phyloP scores from a whole-genome alignment of 352 stramenopile species.

The Aphanomyces invadans region DNA sequence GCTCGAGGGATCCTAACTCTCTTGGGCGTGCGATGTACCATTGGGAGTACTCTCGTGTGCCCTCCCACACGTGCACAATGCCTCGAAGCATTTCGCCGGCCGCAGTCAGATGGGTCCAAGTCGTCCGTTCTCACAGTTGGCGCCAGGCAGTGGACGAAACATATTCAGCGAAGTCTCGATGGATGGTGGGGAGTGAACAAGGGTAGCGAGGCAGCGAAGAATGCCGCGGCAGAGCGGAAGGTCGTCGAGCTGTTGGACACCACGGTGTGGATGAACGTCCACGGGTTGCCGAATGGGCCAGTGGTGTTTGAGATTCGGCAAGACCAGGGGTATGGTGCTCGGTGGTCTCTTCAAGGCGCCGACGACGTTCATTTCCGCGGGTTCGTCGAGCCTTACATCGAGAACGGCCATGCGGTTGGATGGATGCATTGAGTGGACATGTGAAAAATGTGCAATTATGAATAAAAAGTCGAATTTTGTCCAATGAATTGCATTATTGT shows the following conservation, averaged over 20 bases:
- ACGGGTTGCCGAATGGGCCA: constrained; percentile 59
- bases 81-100: constrained; percentile 40
- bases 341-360: constrained; percentile 43
- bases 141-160: constrained; percentile 68
- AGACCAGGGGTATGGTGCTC: constrained; percentile 54
- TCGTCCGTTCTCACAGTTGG: constrained; percentile 49
- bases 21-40: constrained; percentile 54
- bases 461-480: too few relatives aligned
- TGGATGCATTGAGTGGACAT: constrained; percentile 47
- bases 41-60: constrained; percentile 39
- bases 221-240: constrained; percentile 42
- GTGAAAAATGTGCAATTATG: background rate
- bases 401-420: constrained; percentile 56
- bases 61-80: constrained; percentile 54
- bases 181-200: constrained; percentile 57
- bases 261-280: constrained; percentile 73
- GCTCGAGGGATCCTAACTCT: constrained; percentile 55
- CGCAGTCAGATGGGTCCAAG: constrained; percentile 30
- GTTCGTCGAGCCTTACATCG: constrained; percentile 80
- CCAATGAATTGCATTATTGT: too few relatives aligned
- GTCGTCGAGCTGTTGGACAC: constrained; percentile 44
- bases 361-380: constrained; percentile 53
- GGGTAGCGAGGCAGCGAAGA: constrained; percentile 63
- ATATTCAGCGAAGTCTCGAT: constrained; percentile 54
- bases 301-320: constrained; percentile 69